Base-by-base conservation (phyloP, 2,329 filamentous ascomycete species). In the Rhexocercosporidium sp. region DNA sequence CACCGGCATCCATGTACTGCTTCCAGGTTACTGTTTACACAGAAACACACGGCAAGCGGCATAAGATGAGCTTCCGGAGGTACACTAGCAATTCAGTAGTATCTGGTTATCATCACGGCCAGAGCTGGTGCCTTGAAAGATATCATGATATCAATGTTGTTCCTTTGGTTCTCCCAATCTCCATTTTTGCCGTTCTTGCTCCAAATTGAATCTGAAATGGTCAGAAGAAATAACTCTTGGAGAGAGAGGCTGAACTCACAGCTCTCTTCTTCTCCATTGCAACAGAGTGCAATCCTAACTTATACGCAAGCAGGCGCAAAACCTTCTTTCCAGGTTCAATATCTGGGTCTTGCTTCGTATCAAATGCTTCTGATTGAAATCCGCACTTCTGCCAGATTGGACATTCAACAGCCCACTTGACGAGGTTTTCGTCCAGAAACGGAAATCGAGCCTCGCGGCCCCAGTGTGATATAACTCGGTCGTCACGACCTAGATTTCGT, bases 401-500 rank as follows among this genome's bases (percentile, higher is more conserved):
- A 27, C 85, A 82, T 51, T 82, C 83, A 29, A 98, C 85, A 7
- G 92, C 92, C 88, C 94, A 96, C 29, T 84, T 84, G n/a, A 97
- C 89, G 53, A 99, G 85, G 2, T 87, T 83, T 79, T 99, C 96
- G 69, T 98, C 96, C 0, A 99, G 85, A 75, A 88, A 99, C 0
- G 96, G 96, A 76, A 96, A 97, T 41, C 96, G 87, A 37, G 92
- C 92, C 79, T 99, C 96, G 68, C 90, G 90, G 16, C 92, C 89
- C 92, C 94, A 98, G 75, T 97, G 87, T 2, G 93, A 90, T 79
- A 97, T 93, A 20, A 94, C 91, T 27, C 96, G 88, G 79, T 99
- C 96, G 75, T 99, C 96, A 11, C 96, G 89, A 3, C 96, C 96
- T 8, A 99, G 85, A 72, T 99, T 99, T n/a, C 96, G 88, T 79